Evolutionary conservation across 306 rosid genomes (phyloP), one percentile per base, ranked within the genome.

Genomic region (Lathyrus sativus): DNA sequence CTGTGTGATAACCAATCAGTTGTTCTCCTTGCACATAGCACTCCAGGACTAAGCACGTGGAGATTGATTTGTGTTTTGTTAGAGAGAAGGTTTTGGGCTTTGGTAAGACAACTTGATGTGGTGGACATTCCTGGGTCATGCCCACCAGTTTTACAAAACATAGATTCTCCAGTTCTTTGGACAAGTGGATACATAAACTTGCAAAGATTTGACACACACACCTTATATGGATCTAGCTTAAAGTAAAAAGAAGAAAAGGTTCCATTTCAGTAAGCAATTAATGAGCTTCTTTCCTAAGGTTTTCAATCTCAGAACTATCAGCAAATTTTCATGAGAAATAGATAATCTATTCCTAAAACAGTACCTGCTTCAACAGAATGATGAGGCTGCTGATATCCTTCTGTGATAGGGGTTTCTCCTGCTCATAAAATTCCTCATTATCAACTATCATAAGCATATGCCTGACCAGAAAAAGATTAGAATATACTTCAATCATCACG

Each of bases 401-500:
- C 81, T 80, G 77, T 11, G 96, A 80, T 62, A 93, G 86, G 12
- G 98, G 98, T 85, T 88, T 93, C 84, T 88, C 98, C 74, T 88
- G 98, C 71, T 93, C 98, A 81, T 93, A 93, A 78, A 83, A 93
- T 79, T 93, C 95, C 81, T 93, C 98, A 71, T 93, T 93, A 76
- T 86, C 96, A 76, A 93, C 92, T 77, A 93, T 86, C 76, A 75
- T 90, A 50, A 93, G 92, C 98, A 93, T 90, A 65, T 93, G 87
- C 95, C 98, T 93, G 85, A 83, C 61, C 70, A 81, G 61, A 77
- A 68, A 66, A 79, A 54, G 31, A 14, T 64, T 55, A 65, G 29
- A 14, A 15, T 49, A 68, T 65, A 37, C 49, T 64, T 13, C 11
- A 77, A 50, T 73, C 67, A 74, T 62, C 72, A 76, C 62, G 26